Evolutionary conservation across 2,329 filamentous ascomycete species (phyloP).

Genomic region (Magnaporthiopsis rhizophila): DNA sequence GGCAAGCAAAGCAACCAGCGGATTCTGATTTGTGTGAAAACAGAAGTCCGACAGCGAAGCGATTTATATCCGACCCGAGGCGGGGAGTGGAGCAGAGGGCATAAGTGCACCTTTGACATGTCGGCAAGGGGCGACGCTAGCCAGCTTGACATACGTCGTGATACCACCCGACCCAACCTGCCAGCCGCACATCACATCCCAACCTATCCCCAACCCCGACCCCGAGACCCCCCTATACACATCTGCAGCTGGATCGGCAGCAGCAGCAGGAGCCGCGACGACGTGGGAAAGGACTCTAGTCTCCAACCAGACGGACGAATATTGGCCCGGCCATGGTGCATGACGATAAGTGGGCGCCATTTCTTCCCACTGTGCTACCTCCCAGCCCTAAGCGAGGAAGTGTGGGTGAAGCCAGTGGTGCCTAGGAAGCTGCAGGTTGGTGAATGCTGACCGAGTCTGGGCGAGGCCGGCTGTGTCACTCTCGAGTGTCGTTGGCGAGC

Average conservation of each 20-base stretch:
- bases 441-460: not conserved
- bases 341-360: not conserved
- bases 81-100: not conserved
- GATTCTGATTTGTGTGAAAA: not conserved
- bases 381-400: no score
- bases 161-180: not conserved
- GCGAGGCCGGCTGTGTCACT: not conserved
- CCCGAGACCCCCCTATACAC: not conserved
- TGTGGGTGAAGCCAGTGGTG: not conserved
- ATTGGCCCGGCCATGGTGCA: not conserved
- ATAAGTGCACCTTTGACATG: not conserved
- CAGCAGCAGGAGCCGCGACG: not conserved
- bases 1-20: not conserved
- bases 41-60: not conserved
- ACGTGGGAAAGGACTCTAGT: not conserved
- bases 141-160: not conserved
- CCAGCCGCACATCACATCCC: not conserved
- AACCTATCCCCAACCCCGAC: no score
- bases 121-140: not conserved
- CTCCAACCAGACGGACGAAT: not conserved
- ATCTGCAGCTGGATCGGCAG: not conserved
- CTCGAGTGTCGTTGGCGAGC: not conserved
- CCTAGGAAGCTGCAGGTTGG: not conserved
- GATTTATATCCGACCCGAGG: not conserved
- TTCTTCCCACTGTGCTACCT: not conserved